These are phyloP conservation scores for Verticillium tricorpus DNA, from an alignment of 2,329 filamentous ascomycete species.

Conservation along the genomic window DNA sequence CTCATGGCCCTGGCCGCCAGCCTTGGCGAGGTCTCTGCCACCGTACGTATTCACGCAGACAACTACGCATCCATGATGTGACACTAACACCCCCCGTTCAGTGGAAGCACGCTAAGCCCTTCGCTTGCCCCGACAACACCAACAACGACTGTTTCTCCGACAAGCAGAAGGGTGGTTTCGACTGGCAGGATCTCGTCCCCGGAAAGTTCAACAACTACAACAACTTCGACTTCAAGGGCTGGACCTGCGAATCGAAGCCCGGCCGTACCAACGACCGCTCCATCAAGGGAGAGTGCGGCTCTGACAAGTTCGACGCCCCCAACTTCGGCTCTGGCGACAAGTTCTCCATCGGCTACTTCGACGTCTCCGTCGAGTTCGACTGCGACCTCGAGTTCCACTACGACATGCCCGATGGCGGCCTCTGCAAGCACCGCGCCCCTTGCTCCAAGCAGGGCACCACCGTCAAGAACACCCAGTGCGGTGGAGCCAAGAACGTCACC, in stretches of 20 bases:
- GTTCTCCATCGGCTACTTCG: slow-evolving; percentile 73
- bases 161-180: slow-evolving; percentile 66
- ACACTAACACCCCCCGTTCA: neutral
- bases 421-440: slow-evolving; percentile 70
- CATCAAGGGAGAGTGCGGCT: slow-evolving; percentile 51
- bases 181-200: slow-evolving; percentile 60
- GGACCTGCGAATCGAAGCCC: slow-evolving; percentile 58
- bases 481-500: slow-evolving; percentile 78
- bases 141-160: slow-evolving; percentile 68
- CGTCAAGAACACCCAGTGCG: slow-evolving; percentile 83
- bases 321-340: slow-evolving; percentile 53
- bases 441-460: slow-evolving; percentile 66
- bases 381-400: slow-evolving; percentile 82
- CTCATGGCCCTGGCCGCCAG: slow-evolving; percentile 47
- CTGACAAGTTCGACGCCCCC: slow-evolving; percentile 43
- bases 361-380: slow-evolving; percentile 70
- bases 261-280: slow-evolving; percentile 51
- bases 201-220: slow-evolving; percentile 64
- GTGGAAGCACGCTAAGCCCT: slow-evolving; percentile 37
- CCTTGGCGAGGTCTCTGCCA: slow-evolving; percentile 45
- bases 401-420: slow-evolving; percentile 75
- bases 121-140: slow-evolving; percentile 65
- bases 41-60: slow-evolving; percentile 24
- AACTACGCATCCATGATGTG: neutral
- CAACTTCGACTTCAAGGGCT: slow-evolving; percentile 71